phyloP scores from a whole-genome alignment of 129 eudicot species.

The Flaveria trinervia region DNA sequence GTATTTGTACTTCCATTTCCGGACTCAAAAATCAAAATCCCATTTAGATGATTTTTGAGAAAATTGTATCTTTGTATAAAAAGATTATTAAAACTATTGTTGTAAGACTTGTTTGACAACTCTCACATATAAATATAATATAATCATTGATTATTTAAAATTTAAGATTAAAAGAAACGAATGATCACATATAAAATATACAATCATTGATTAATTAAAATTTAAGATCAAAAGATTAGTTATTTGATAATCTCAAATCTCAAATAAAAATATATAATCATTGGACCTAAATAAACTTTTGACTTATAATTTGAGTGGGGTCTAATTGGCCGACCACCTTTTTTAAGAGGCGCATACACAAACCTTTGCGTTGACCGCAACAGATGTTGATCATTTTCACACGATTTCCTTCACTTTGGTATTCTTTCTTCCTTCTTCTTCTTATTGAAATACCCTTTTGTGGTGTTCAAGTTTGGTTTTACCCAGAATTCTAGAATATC shows the following conservation, averaged over 20 bases:
- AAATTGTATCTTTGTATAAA: too few species aligned
- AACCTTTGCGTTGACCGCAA: conserved; percentile 24
- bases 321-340: conserved; percentile 25
- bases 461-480: not conserved
- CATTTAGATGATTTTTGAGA: too few species aligned
- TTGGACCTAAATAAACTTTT: not conserved
- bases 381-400: conserved; percentile 16
- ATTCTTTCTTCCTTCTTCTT: not conserved
- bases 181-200: not conserved
- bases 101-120: too few species aligned
- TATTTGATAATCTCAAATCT: too few species aligned
- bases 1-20: too few species aligned
- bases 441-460: not conserved
- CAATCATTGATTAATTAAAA: too few species aligned
- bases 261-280: not conserved
- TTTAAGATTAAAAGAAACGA: too few species aligned
- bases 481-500: not conserved
- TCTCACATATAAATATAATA: too few species aligned
- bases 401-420: conserved; percentile 8
- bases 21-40: too few species aligned
- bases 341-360: conserved; percentile 17
- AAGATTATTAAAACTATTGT: too few species aligned
- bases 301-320: not conserved
- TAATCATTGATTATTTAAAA: too few species aligned
- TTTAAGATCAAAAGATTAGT: too few species aligned